Evolutionary conservation across 2,329 filamentous ascomycete species (phyloP), one percentile per base, ranked within the genome.

Genomic region (Colletotrichum sp.): DNA sequence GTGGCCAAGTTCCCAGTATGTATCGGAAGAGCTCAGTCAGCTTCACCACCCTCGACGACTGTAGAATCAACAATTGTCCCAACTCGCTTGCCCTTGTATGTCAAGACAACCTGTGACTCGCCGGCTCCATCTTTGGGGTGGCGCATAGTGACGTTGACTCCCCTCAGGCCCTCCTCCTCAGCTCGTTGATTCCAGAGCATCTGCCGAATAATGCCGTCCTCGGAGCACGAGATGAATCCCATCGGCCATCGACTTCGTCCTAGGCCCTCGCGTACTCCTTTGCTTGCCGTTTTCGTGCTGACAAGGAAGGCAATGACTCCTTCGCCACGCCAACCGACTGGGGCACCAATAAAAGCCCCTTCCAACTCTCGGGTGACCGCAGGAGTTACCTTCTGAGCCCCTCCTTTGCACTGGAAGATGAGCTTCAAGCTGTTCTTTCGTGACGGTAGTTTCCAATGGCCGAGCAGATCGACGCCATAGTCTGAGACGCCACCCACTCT

Each of bases 291-390:
- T 74, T 89, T 87, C 76, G 92, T 91, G 5, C 91, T 89, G 29
- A 94, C 93, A 68, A 98, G 83, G 18, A 98, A 79, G 0, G 91
- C 96, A 38, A 98, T 81, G 8, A 94, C 91, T 16, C 89, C 87
- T 2, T 86, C 81, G 0, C 89, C 90, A 67, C 91, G 87, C 94
- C 94, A 98, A 1, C 92, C 93, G 0, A 88, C 84, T 2, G 95
- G 95, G 8, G 94, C 93, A 15, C 91, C 92, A 2, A 88, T 87
- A 79, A 97, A 93, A 0, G 95, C 91, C 5, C 96, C 96, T 80
- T 95, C 94, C 5, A 96, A 87, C 83, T 96, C 94, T n/a, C 94
- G 90, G 11, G 95, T 84, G 61, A 91, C 85, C 36, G 87, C 84
- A 1, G 94, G 94, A 0, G 90, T 86, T 15, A 87, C 81, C 59